Conservation (phyloP, 129 eudicot species). For the Artemisia argyi region DNA sequence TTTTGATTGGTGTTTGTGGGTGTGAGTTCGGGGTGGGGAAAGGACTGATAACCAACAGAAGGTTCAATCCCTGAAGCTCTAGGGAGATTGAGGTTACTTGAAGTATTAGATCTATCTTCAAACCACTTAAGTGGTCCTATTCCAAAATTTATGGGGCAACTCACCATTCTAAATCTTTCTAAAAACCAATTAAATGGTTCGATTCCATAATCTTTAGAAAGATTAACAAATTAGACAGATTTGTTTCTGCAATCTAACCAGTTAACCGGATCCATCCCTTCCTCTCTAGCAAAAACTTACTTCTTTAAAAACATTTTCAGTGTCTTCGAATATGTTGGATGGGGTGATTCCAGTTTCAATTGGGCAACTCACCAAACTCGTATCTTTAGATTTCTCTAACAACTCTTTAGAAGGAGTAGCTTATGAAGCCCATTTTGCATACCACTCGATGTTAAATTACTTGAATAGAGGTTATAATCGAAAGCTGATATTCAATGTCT, state of each 20-base stretch:
- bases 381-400: conserved; percentile 4
- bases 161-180: conserved; percentile 17
- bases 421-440: conserved; percentile 24
- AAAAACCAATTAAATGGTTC: conserved; percentile 10
- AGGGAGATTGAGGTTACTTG: background rate
- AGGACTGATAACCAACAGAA: too few relatives aligned
- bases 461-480: background rate
- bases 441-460: background rate
- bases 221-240: background rate
- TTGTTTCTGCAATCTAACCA: background rate
- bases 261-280: conserved; percentile 12
- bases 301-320: conserved; percentile 2
- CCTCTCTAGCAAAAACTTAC: background rate
- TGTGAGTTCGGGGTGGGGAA: too few relatives aligned
- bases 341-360: conserved; percentile 15
- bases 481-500: background rate
- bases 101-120: background rate
- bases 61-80: conserved; percentile 9
- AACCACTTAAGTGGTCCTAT: background rate
- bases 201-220: conserved; percentile 3
- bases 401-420: conserved; percentile 30
- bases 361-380: conserved; percentile 22
- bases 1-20: too few relatives aligned
- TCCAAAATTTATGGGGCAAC: background rate
- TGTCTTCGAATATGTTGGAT: conserved; percentile 7